Conservation (phyloP, 2,329 filamentous ascomycete species). For the Fusarium mundagurra region DNA sequence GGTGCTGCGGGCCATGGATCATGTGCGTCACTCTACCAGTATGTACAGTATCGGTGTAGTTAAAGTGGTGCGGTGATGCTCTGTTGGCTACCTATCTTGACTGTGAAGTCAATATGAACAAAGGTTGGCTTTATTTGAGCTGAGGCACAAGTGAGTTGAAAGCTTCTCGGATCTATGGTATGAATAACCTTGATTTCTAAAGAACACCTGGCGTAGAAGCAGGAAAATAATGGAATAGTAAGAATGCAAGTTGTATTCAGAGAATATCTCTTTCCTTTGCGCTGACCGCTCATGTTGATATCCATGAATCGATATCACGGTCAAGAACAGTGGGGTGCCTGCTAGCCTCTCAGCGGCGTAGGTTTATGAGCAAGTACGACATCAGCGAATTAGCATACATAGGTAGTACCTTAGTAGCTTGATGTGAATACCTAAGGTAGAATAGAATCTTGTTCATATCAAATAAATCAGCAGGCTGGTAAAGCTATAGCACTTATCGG, state of each 20-base stretch:
- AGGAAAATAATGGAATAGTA: neutral
- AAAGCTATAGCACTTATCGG: neutral
- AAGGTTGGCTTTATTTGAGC: neutral
- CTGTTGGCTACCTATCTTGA: neutral
- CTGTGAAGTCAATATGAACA: conserved; percentile 1
- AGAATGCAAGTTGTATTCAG: neutral
- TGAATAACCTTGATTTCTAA: neutral
- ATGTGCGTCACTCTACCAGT: conserved; percentile 39
- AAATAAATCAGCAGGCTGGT: neutral
- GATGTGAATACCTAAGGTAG: neutral
- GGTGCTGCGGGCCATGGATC: conserved; percentile 38
- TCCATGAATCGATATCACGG: neutral
- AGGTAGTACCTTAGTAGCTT: no score
- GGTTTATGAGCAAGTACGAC: conserved; percentile 13
- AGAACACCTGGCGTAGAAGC: neutral
- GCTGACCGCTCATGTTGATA: conserved; percentile 25
- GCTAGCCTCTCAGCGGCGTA: conserved; percentile 10
- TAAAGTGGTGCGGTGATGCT: conserved; percentile 27
- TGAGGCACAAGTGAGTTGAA: neutral
- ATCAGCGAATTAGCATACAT: conserved; percentile 4
- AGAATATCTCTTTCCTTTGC: neutral
- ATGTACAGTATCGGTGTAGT: conserved; percentile 33
- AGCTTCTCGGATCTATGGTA: neutral
- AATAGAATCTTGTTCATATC: neutral
- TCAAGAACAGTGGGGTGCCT: conserved; percentile 26